Base-by-base conservation (phyloP, 345 rosid species). In the Eucalyptus curtisii region DNA sequence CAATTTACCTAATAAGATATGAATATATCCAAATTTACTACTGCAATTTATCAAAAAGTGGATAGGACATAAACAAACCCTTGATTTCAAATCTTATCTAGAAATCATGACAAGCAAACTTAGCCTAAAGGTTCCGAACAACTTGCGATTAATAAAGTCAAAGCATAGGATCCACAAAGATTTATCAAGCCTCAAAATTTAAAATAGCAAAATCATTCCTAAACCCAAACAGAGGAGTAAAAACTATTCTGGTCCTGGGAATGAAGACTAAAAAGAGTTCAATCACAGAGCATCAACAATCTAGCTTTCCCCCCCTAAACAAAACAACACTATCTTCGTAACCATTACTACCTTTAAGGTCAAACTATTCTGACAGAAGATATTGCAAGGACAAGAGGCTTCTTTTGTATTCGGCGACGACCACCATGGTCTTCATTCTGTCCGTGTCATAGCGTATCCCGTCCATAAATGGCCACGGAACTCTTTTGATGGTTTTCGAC, bases 391-490 rank as follows among this genome's bases (percentile, higher is more conserved):
- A 68, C 9, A 4, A 19, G 11, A 68, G 79, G 79, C 42, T 68
- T 8, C 42, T 68, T 33, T 68, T 68, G 20, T 2, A 68, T 9
- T 16, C 42, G 42, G 79, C 42, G 79, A 68, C 42, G 12, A 68
- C 79, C 12, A 17, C 9, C 79, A 11, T 31, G 22, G 19, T 31
- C 79, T 31, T 8, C 42, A 66, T 31, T 31, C 42, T 31, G 79
- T 9, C 1, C 20, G 12, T 33, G 37, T 1, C 3, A n/a, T n/a
- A n/a, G n/a, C n/a, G n/a, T n/a, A 66, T 17, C 53, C 10, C 1
- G 76, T 15, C 25, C 81, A 52, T 52, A 52, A 19, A 52, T 52
- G 57, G 1, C 81, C 4, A 19, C 25, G 20, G 12, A 16, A 71
- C 81, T 33, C 9, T 5, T 71, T 19, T 33, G 13, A 71, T 71